These are phyloP conservation scores for Malbranchea cinnamomea DNA, from an alignment of 2,329 filamentous ascomycete genomes.

Conservation along the genomic window DNA sequence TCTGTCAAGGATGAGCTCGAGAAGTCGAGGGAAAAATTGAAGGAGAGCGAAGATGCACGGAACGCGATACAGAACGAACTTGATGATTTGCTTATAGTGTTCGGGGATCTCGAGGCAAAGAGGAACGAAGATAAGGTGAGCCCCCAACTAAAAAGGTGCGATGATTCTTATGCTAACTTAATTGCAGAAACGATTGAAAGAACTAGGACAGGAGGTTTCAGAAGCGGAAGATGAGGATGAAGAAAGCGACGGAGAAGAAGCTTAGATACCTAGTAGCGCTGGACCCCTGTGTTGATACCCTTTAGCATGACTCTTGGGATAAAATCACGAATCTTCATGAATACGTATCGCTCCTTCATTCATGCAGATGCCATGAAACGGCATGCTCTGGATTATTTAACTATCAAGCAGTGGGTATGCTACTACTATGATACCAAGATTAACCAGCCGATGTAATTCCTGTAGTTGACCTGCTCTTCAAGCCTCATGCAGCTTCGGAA, in stretches of 20 bases:
- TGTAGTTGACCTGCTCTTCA: no score
- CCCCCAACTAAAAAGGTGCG: constrained; percentile 6
- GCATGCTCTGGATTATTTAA: no score
- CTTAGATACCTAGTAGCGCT: no score
- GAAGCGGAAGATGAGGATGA: constrained; percentile 58
- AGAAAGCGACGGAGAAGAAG: constrained; percentile 41
- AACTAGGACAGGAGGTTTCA: constrained; percentile 55
- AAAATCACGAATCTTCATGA: no score
- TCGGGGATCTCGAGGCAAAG: constrained; percentile 68
- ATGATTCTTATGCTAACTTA: constrained; percentile 18
- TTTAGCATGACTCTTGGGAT: no score
- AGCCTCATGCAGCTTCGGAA: no score
- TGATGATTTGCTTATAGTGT: constrained; percentile 68
- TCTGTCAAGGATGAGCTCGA: constrained; percentile 16
- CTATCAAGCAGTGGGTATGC: no score
- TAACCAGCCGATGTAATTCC: no score
- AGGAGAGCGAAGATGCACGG: constrained; percentile 46
- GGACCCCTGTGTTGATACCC: no score
- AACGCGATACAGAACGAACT: constrained; percentile 55
- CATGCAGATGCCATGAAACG: no score
- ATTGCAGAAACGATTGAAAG: constrained; percentile 43
- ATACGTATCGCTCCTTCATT: no score
- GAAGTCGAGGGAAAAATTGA: constrained; percentile 19
- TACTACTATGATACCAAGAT: no score
- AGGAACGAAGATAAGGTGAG: constrained; percentile 57